Conservation (phyloP, 495 filamentous ascomycete species). For the Aspergillus sparsus region DNA sequence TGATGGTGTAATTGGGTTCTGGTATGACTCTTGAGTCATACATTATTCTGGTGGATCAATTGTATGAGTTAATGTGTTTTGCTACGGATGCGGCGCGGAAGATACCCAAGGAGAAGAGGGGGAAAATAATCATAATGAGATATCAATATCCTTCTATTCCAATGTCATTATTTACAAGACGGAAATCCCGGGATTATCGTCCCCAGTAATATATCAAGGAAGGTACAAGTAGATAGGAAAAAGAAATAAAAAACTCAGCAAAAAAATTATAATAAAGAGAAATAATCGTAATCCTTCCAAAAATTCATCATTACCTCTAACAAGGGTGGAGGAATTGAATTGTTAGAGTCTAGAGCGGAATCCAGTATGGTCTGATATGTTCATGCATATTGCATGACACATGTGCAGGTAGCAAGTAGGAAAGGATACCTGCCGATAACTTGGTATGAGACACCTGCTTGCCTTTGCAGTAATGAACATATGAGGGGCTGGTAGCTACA, state of each 20-base stretch:
- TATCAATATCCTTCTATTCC: not conserved
- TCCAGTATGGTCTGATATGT: not conserved
- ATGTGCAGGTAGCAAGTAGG: not conserved
- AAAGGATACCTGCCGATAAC: not conserved
- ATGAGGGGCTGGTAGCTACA: not conserved
- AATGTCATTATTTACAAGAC: conserved; percentile 4
- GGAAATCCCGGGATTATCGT: not conserved
- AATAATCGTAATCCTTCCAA: too few relatives aligned
- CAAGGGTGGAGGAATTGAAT: not conserved
- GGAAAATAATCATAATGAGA: too few relatives aligned
- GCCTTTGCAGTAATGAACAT: not conserved
- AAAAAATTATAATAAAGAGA: too few relatives aligned
- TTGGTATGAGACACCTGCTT: not conserved
- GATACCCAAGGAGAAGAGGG: not conserved
- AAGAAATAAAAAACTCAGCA: too few relatives aligned
- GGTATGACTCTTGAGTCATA: too few relatives aligned
- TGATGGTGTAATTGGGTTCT: too few relatives aligned
- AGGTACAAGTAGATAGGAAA: too few relatives aligned
- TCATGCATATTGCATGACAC: not conserved
- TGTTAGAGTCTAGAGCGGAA: not conserved
- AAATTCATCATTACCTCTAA: too few relatives aligned
- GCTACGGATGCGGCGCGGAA: too few relatives aligned
- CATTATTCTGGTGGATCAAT: too few relatives aligned
- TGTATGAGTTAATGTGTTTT: too few relatives aligned
- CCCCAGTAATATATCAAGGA: too few relatives aligned